These are phyloP conservation scores for Fusarium sp. DNA, from an alignment of 2,329 filamentous ascomycete species.

Conservation along the genomic window DNA sequence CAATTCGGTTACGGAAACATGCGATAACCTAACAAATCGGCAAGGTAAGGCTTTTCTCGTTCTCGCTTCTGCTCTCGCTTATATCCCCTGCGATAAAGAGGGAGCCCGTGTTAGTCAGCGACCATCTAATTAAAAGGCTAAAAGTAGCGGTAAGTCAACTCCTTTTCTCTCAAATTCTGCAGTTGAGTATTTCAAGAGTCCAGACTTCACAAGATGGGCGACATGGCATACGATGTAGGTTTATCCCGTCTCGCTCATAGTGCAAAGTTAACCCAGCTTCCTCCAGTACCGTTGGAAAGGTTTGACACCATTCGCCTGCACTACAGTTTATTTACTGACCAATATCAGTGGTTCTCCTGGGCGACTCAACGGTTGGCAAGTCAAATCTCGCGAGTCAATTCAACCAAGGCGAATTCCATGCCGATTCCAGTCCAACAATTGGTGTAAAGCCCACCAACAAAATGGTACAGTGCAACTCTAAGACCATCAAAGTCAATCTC, in stretches of 20 bases:
- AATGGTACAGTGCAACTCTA: not conserved
- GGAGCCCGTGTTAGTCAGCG: not conserved
- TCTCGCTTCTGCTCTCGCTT: not conserved
- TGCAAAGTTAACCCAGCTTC: not conserved
- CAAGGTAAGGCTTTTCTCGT: not conserved
- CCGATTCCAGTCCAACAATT: not conserved
- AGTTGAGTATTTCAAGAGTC: accelerated
- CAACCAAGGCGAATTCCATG: not conserved
- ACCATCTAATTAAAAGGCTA: not conserved
- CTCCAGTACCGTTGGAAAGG: not conserved
- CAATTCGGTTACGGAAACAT: no score
- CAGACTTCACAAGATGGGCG: not conserved
- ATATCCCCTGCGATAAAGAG: not conserved
- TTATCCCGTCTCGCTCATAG: accelerated
- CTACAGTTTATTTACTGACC: not conserved
- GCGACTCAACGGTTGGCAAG: conserved; percentile 1
- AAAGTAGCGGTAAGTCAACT: not conserved
- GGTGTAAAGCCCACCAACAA: conserved; percentile 5
- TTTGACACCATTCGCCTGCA: accelerated
- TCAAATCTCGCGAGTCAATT: conserved; percentile 9
- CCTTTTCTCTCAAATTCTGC: not conserved
- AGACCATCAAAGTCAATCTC: not conserved
- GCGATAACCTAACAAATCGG: no score
- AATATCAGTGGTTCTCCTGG: not conserved
- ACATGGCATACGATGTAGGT: not conserved